phyloP scores from a whole-genome alignment of 2,329 filamentous ascomycete genomes.

The Fusarium liriodendri region DNA sequence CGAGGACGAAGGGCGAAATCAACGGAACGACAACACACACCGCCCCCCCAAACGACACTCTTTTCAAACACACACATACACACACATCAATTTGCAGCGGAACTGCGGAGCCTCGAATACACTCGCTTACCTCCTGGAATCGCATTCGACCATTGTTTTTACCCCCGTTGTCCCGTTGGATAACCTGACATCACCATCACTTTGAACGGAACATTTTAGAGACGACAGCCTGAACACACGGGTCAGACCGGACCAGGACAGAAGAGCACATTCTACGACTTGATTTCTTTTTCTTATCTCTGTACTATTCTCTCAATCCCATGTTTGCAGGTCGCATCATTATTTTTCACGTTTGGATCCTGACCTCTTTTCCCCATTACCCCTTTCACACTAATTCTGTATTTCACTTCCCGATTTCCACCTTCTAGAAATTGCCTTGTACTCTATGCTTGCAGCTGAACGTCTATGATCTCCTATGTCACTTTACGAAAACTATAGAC shows the following conservation, averaged over 20 bases:
- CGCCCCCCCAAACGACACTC: slow-evolving; percentile 9
- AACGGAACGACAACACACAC: slow-evolving; percentile 15
- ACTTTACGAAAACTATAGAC: slow-evolving; percentile 42
- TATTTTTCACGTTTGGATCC: slow-evolving; percentile 23
- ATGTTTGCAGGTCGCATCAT: slow-evolving; percentile 40
- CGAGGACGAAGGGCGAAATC: slow-evolving; percentile 17
- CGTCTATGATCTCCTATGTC: slow-evolving; percentile 44
- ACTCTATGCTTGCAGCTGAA: slow-evolving; percentile 25
- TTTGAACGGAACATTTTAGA: slow-evolving; percentile 17
- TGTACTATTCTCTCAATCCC: slow-evolving; percentile 36
- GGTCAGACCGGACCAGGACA: slow-evolving; percentile 36
- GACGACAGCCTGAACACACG: slow-evolving; percentile 31
- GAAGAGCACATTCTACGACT: slow-evolving; percentile 33
- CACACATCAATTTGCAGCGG: slow-evolving; percentile 7
- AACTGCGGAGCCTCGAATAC: slow-evolving; percentile 16
- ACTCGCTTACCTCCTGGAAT: slow-evolving; percentile 13
- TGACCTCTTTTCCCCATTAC: slow-evolving; percentile 33
- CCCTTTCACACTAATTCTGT: slow-evolving; percentile 30
- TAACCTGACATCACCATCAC: slow-evolving; percentile 18
- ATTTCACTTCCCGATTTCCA: slow-evolving; percentile 27
- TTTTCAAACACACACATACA: not conserved
- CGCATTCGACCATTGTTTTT: slow-evolving; percentile 5
- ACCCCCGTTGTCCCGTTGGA: not conserved
- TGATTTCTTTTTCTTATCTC: slow-evolving; percentile 24
- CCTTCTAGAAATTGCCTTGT: slow-evolving; percentile 29